Evolutionary conservation across 371 early-diverging fungal species (phyloP), one percentile per base, ranked within the genome.

Genomic region (Lichtheimia ornata): DNA sequence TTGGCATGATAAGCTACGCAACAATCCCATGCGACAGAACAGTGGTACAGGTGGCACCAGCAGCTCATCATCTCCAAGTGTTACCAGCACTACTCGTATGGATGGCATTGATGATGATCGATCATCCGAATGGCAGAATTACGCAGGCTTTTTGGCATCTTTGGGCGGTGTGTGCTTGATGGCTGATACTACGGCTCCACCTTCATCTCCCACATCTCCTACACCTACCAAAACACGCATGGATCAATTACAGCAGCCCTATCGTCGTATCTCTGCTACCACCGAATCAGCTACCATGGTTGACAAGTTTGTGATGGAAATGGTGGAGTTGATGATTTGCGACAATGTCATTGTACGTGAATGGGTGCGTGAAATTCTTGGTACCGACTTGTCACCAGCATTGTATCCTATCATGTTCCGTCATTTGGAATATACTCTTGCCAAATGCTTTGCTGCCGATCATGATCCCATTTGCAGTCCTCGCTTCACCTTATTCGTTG

Each of bases 341-440:
- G 96, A 96, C 59, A 91, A 91, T 61, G 85, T 90, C 25, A 82
- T 91, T 64, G 85, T 95, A 6, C 90, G 96, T n/a, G 96, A 97
- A 81, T 89, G 87, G 62, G 93, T 94, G 27, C 91, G 91, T 57
- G 95, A 96, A 61, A 90, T 92, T 5, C 73, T 96, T 12, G 95
- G 95, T 40, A 81, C 87, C 13, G 96, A 97, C 61, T 81, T 96
- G 13, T 89, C 87, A 27, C 89, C 91, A 14, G 86, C 88, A 13
- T 72, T 95, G n/a, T 94, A 92, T 67, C 90, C 88, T 53, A 87
- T 93, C 66, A 83, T 97, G 45, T 90, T 96, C 61, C 80, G 86
- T n/a, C 91, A 93, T 59, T 77, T 92, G 68, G 88, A 92, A 62
- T 79, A 78, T 22, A 86, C 91, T 41, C 85, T 93, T 20, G 78